Base-by-base conservation (phyloP, 163 green algal species). In the Volvox carteri region DNA sequence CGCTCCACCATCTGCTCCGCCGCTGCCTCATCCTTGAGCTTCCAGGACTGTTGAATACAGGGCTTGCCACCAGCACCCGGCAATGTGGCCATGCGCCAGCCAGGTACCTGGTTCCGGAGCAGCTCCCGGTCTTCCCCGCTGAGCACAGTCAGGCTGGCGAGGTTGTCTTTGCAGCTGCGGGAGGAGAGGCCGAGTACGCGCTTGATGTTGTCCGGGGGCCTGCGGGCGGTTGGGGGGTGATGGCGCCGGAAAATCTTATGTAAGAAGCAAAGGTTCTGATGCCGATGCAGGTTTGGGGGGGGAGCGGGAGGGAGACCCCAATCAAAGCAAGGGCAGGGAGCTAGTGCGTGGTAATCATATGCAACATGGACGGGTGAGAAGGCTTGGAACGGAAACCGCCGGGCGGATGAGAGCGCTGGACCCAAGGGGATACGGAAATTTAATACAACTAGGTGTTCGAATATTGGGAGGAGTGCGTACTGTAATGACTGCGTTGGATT, bases 1-100 rank as follows among this genome's bases (percentile, higher is more conserved):
- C 83, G 33, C 0, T 81, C 52, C 39, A 85, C 91, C 62, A 95
- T 75, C 75, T 93, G 54, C 74, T 92, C 81, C 2, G 90, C 90
- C 5, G 91, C 74, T 16, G 50, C 86, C 14, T 78, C 89, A 62
- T 93, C 86, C 74, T 86, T 90, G 12, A 93, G 93, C 60, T 93
- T 96, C 95, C 95, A 97, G 41, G 96, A 91, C 70, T 96, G 94
- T 52, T 77, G 58, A 67, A 97, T 93, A 85, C 83, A 95, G 9
- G 79, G 65, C 14, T 62, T 14, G 33, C 35, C 44, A 16, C 33
- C 76, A 30, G 39, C 23, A n/a, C n/a, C n/a, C 39, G 77, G 46
- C 1, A 19, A 1, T 39, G 90, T 42, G 0, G 56, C 75, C 37
- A 98, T 56, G 12, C 86, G 81, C 96, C 96, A 98, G 52, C 95